Evolutionary conservation across 257 asterid species (phyloP).

Genomic region (Fraxinus anomala): DNA sequence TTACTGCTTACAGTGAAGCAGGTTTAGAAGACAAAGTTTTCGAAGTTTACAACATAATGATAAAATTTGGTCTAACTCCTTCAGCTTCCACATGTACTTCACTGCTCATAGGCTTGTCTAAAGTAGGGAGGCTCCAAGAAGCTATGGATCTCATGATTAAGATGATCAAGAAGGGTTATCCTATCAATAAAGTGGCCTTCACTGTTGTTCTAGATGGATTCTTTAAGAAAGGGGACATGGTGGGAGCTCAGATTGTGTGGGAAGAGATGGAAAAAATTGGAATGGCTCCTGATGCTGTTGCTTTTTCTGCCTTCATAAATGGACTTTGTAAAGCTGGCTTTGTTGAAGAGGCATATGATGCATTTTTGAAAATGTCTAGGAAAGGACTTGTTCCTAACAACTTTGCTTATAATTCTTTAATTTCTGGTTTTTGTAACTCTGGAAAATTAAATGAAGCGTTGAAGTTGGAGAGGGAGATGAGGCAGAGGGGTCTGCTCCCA

Average conservation of each 20-base stretch:
- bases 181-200: constrained; percentile 59
- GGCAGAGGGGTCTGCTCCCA: constrained; percentile 68
- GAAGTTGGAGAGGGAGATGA: constrained; percentile 75
- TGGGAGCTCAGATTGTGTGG: constrained; percentile 76
- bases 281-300: constrained; percentile 87
- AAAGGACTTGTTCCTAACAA: constrained; percentile 82
- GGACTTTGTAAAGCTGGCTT: constrained; percentile 72
- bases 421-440: constrained; percentile 66
- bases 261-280: constrained; percentile 69
- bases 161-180: constrained; percentile 70
- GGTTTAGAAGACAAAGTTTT: constrained; percentile 70
- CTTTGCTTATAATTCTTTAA: constrained; percentile 76
- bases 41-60: constrained; percentile 64
- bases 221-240: constrained; percentile 67
- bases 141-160: constrained; percentile 60
- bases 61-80: constrained; percentile 63
- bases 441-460: constrained; percentile 63
- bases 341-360: constrained; percentile 60
- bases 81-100: constrained; percentile 79
- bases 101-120: constrained; percentile 69
- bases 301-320: constrained; percentile 78
- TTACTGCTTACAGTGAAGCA: constrained; percentile 69
- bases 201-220: constrained; percentile 80
- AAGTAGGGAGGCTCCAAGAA: constrained; percentile 61
- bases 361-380: constrained; percentile 51